phyloP scores from a whole-genome alignment of 352 stramenopile genomes.

The Pythium aristosporum region DNA sequence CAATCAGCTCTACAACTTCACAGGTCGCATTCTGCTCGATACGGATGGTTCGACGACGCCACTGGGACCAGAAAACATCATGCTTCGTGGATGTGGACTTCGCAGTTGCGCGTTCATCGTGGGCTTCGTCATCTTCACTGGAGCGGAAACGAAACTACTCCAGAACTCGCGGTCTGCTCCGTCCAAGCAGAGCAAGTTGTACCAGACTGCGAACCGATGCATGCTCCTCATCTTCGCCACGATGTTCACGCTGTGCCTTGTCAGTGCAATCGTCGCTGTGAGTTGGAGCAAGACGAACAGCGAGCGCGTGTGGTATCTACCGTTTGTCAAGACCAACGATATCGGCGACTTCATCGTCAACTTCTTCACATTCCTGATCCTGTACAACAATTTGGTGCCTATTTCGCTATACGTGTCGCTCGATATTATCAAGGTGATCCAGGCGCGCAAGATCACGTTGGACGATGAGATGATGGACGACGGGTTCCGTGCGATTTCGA shows the following conservation, averaged over 20 bases:
- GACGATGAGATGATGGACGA: constrained; percentile 85
- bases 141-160: constrained; percentile 84
- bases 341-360: constrained; percentile 65
- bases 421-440: constrained; percentile 91
- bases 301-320: constrained; percentile 51
- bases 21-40: constrained; percentile 45
- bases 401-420: constrained; percentile 97
- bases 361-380: constrained; percentile 94
- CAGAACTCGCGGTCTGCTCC: constrained; percentile 72
- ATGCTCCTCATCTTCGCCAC: constrained; percentile 75
- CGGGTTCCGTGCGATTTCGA: constrained; percentile 79
- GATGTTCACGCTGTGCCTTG: constrained; percentile 61
- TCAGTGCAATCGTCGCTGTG: constrained; percentile 39
- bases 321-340: constrained; percentile 34
- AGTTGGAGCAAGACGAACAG: constrained; percentile 40
- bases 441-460: constrained; percentile 65
- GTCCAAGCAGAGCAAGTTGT: constrained; percentile 85
- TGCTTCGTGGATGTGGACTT: constrained; percentile 92
- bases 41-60: constrained; percentile 28
- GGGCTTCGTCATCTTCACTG: constrained; percentile 93
- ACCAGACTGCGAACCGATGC: constrained; percentile 77
- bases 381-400: constrained; percentile 97
- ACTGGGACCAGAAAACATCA: constrained; percentile 79
- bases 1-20: constrained; percentile 79
- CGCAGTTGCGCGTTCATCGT: constrained; percentile 94